These are phyloP conservation scores for Leishmania amazonensis DNA, from an alignment of 208 protist species.

Conservation along the genomic window DNA sequence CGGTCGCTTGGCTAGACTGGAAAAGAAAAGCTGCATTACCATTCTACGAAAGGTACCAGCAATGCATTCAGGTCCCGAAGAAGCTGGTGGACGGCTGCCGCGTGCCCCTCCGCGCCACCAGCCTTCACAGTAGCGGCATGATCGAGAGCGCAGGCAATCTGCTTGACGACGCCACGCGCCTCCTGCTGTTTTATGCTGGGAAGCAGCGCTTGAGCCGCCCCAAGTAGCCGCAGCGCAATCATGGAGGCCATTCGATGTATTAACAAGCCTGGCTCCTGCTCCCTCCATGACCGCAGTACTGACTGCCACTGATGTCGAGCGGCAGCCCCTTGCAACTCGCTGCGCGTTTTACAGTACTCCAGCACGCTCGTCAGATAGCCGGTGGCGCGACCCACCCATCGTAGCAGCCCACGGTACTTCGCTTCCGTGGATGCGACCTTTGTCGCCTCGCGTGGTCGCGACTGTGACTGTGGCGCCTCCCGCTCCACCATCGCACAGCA, in stretches of 20 bases:
- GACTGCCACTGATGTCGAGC: conserved; percentile 27
- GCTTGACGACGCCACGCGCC: conserved; percentile 20
- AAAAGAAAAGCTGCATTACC: conserved; percentile 6
- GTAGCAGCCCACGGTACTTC: conserved; percentile 24
- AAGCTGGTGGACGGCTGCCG: not conserved
- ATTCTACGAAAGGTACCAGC: conserved; percentile 19
- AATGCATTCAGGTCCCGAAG: not conserved
- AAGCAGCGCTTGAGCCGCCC: conserved; percentile 19
- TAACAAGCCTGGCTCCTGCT: conserved; percentile 32
- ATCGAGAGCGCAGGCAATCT: conserved; percentile 6
- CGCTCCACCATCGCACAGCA: conserved; percentile 42
- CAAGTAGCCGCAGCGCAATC: conserved; percentile 44
- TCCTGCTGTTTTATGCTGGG: conserved; percentile 19
- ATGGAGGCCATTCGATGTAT: conserved; percentile 40
- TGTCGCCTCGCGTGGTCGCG: not conserved
- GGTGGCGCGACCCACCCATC: conserved; percentile 25
- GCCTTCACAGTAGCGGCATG: not conserved
- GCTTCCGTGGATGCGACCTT: conserved; percentile 8
- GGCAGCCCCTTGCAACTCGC: conserved; percentile 12
- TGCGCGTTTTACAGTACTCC: not conserved
- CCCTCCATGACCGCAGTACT: conserved; percentile 26
- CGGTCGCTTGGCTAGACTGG: not conserved
- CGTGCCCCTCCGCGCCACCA: conserved; percentile 3
- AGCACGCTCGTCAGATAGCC: conserved; percentile 10
- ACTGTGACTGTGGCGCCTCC: not conserved